A percentile compares a stretch with the other conserved stretches of the same genome.
Evolutionary conservation across 352 stramenopile genomes (phyloP).

Genomic region (Pythium plurisporium): DNA sequence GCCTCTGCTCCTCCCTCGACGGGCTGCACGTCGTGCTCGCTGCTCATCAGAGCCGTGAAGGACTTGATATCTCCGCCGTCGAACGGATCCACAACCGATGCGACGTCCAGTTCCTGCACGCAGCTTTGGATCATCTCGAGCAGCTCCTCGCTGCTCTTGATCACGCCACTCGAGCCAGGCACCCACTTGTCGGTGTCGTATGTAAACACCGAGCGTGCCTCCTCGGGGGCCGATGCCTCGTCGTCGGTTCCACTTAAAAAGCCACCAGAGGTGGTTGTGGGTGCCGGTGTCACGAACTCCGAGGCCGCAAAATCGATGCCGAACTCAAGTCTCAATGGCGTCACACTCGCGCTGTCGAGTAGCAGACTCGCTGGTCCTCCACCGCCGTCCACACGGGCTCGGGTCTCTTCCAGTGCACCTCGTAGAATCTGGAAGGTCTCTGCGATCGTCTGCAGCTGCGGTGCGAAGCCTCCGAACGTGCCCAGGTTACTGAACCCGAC

Average conservation of each 20-base stretch:
- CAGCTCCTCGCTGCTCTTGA: slow-evolving; percentile 64
- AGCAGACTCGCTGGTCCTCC: slow-evolving; percentile 13
- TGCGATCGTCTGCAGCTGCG: slow-evolving; percentile 49
- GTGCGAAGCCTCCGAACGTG: slow-evolving; percentile 53
- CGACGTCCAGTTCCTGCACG: slow-evolving; percentile 49
- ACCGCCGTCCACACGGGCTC: slow-evolving; percentile 27
- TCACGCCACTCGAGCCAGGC: slow-evolving; percentile 29
- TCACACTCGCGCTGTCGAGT: slow-evolving; percentile 31
- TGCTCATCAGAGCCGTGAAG: slow-evolving; percentile 40
- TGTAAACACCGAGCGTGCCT: slow-evolving; percentile 18
- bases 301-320: slow-evolving; percentile 62
- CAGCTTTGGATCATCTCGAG: slow-evolving; percentile 48
- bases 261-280: not conserved
- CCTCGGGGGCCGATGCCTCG: not conserved
- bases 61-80: slow-evolving; percentile 45
- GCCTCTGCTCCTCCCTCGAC: slow-evolving; percentile 4
- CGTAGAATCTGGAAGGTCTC: slow-evolving; percentile 61
- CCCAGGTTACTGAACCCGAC: slow-evolving; percentile 59
- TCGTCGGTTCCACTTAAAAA: not conserved
- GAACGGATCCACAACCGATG: slow-evolving; percentile 59
- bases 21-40: slow-evolving; percentile 33
- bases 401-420: slow-evolving; percentile 40
- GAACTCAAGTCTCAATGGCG: slow-evolving; percentile 45
- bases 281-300: slow-evolving; percentile 36
- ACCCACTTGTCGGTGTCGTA: slow-evolving; percentile 78